Evolutionary conservation across 2,329 filamentous ascomycete species (phyloP), one percentile per base, ranked within the genome.

Genomic region (Colletotrichum sp.): DNA sequence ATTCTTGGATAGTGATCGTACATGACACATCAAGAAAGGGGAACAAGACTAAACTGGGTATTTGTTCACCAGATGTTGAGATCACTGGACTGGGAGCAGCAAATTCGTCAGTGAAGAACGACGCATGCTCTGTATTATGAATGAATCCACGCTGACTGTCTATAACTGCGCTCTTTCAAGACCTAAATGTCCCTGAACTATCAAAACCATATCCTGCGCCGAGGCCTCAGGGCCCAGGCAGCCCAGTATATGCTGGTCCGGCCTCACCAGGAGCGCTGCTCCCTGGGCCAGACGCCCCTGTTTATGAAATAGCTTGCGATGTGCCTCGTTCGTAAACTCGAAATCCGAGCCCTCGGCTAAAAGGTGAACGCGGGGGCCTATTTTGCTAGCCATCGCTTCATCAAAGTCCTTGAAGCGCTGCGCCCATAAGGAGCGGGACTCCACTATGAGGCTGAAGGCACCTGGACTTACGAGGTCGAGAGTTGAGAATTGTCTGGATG

Each of bases 181-280:
- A n/a, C 39, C 67, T n/a, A 55, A 70, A 21, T 70, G 67, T 12
- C 36, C 24, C 36, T 32, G 13, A 1, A 63, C 39, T 2, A 21
- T 28, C 9, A 10, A 16, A n/a, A 36, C 15, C 15, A 70, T n/a
- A n/a, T 70, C 67, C 12, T 34, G 10, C 36, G 67, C 67, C 57
- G 64, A 68, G 5, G 73, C n/a, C 6, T 60, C 74, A 7, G 67
- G 57, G 5, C 61, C 32, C 7, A 75, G 7, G 15, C 71, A 76
- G 36, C 78, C 75, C 82, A 79, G 68, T 9, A 86, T 81, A 71
- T 86, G 84, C 69, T 86, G 84, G 73, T 86, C 85, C 5, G 85
- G 85, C n/a, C 84, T 79, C 15, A 86, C 78, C 5, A 86, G 67
- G 7, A 83, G 74, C 1, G 80, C 83, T 16, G 80, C 78, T 8